phyloP scores from a whole-genome alignment of 164 flowering plant species.

The Aristolochia fimbriata region DNA sequence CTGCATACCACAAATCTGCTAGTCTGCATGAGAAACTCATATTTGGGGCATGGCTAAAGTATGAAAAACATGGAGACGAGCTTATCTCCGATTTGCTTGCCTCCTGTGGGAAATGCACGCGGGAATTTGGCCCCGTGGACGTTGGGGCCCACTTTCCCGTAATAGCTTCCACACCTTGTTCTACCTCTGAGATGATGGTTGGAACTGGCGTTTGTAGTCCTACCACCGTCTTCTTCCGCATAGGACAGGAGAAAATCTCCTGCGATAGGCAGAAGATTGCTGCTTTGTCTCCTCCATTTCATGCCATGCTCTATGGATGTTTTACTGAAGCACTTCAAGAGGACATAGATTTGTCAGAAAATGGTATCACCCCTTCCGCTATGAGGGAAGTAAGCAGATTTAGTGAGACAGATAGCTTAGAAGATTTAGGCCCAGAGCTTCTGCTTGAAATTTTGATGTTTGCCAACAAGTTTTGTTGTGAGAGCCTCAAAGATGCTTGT shows the following conservation, averaged over 20 bases:
- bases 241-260: constrained; percentile 55
- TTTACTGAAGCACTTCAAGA: constrained; percentile 71
- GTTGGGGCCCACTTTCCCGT: constrained; percentile 29
- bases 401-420: constrained; percentile 49
- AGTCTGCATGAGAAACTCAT: constrained; percentile 64
- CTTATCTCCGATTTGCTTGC: constrained; percentile 65
- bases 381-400: constrained; percentile 60
- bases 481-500: constrained; percentile 83
- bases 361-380: constrained; percentile 59
- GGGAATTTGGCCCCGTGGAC: constrained; percentile 62
- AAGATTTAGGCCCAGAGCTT: constrained; percentile 43
- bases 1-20: constrained; percentile 71
- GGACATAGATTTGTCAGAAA: constrained; percentile 73
- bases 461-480: constrained; percentile 88
- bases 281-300: constrained; percentile 67
- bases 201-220: constrained; percentile 6
- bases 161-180: background rate
- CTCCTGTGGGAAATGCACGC: constrained; percentile 59
- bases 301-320: constrained; percentile 86
- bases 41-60: constrained; percentile 92
- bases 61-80: constrained; percentile 86
- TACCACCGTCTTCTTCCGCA: constrained; percentile 35
- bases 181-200: constrained; percentile 12
- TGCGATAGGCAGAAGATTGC: constrained; percentile 82
- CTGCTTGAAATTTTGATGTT: constrained; percentile 72